Evolutionary conservation across 2,329 filamentous ascomycete genomes (phyloP), one percentile per base, ranked within the genome.

Genomic region (Pyrenochaeta sp.): DNA sequence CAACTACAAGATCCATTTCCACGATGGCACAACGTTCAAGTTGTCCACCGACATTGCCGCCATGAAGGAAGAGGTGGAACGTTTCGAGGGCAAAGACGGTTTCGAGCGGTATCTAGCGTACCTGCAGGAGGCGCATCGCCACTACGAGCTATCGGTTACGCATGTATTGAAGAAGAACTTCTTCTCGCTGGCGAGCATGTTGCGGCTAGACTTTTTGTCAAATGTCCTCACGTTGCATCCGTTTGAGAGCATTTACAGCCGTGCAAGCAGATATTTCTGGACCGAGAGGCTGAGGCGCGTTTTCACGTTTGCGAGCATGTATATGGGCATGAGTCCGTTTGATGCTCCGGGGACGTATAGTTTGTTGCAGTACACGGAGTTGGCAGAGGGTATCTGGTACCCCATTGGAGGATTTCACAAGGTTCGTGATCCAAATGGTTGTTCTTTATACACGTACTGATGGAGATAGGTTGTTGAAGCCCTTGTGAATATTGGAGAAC

Each of bases 261-360:
- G 88, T 19, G 83, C 86, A 3, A 75, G 80, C 18, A 79, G 78
- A 48, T 90, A 90, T 60, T 90, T 90, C 67, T 80, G 76, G 75
- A 86, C 84, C 0, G 87, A 90, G 61, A 75, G 86, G 44, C 62
- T 90, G 58, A 75, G 87, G 48, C 73, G 86, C 18, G 86, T 87
- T 0, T 90, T 90, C 53, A 90, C 87, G 0, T 90, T 90, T 68
- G 86, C 83, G 15, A 89, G 85, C 57, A 91, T 90, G 87, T 90
- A 91, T 61, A 87, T 90, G 84, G 88, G 88, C 0, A 90, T 90
- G 87, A 85, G 79, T 41, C 88, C 88, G 0, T 90, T 87, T 62
- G 85, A 89, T 61, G 87, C 88, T 0, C 88, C 87, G 0, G 86
- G 84, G 3, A 90, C 87, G 2, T 90, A 90, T 70, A 85, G 81